Conservation (phyloP, 768 basidiomycete genomes). For the Trametes meyenii region DNA sequence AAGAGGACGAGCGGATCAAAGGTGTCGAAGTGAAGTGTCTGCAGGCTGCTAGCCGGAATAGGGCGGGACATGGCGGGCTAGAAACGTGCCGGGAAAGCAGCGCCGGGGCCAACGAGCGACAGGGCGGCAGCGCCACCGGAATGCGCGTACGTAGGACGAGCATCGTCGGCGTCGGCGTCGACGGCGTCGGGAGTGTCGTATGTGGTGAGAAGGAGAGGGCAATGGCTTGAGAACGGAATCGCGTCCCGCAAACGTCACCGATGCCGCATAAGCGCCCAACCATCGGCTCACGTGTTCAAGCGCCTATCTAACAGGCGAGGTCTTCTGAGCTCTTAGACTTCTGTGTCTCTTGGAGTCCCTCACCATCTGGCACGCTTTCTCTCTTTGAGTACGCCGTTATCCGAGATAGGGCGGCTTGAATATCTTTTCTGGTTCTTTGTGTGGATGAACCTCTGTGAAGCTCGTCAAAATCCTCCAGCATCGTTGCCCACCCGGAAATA, state of each 20-base stretch:
- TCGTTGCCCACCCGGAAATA: no score
- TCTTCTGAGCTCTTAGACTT: no score
- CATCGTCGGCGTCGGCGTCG: constrained; percentile 13
- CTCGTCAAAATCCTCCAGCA: no score
- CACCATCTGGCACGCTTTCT: no score
- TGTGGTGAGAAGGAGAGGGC: constrained; percentile 11
- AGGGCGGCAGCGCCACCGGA: not conserved
- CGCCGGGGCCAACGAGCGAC: not conserved
- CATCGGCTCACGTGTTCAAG: no score
- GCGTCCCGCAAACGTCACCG: constrained; percentile 2
- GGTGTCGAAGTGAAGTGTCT: not conserved
- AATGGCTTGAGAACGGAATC: not conserved
- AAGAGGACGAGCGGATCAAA: not conserved
- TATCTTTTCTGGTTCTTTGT: no score
- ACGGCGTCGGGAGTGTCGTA: not conserved
- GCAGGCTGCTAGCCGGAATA: not conserved
- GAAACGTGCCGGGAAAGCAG: constrained; percentile 20
- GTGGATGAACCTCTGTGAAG: no score
- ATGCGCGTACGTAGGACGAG: constrained; percentile 18
- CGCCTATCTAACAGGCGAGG: no score
- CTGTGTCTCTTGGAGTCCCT: no score
- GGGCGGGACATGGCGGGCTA: constrained; percentile 7
- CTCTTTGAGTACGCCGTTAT: no score
- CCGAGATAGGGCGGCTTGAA: no score
- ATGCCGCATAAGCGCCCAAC: not conserved